Conservation (phyloP, 2,329 filamentous ascomycete species). For the Leptographium flavum region DNA sequence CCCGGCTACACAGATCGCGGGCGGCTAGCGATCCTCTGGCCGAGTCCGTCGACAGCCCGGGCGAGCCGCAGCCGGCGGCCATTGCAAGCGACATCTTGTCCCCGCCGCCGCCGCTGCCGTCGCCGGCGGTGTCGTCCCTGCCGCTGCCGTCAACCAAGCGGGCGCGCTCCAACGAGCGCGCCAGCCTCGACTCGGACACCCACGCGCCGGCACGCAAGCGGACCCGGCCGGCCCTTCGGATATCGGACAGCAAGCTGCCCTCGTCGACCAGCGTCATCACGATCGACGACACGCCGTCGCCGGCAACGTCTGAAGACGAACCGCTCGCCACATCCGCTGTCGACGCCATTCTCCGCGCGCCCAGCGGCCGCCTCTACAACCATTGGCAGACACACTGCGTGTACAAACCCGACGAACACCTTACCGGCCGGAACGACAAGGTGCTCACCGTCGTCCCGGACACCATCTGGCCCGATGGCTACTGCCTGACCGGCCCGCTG, state of each 20-base stretch:
- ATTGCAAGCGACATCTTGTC: background rate
- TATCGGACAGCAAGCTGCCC: background rate
- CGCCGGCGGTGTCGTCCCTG: too few species aligned
- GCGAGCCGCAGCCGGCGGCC: background rate
- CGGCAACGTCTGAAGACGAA: background rate
- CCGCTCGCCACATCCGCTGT: too few species aligned
- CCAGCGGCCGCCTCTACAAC: conserved; percentile 1
- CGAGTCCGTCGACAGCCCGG: background rate
- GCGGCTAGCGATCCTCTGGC: background rate
- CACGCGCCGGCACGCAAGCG: too few species aligned
- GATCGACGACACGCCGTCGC: background rate
- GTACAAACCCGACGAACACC: too few species aligned
- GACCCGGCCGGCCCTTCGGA: too few species aligned
- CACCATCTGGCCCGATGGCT: conserved; percentile 6
- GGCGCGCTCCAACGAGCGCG: background rate
- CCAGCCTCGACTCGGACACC: too few species aligned
- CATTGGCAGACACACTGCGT: background rate
- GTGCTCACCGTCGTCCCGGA: too few species aligned
- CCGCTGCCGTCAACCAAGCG: too few species aligned
- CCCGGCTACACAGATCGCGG: too few species aligned
- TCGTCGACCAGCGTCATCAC: background rate
- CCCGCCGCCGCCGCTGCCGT: background rate
- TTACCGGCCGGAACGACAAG: too few species aligned
- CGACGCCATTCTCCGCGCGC: background rate
- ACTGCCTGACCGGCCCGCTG: background rate